Base-by-base conservation (phyloP, 768 basidiomycete species). In the Podaxis sp. region DNA sequence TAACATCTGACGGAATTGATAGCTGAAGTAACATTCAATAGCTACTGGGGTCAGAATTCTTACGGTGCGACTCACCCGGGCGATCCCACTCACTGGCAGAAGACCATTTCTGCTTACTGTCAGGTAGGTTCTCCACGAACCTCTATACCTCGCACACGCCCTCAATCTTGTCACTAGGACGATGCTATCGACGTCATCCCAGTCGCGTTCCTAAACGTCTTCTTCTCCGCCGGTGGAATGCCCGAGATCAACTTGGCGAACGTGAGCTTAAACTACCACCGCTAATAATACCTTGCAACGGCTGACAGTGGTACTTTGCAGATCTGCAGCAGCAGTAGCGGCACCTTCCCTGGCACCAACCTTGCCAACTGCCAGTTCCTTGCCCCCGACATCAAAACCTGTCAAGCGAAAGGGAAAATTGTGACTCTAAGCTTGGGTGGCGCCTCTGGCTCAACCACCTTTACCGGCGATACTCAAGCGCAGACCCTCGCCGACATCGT, bases 201-300 rank as follows among this genome's bases (percentile, higher is more conserved):
- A 0, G 62, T 89, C 50, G 87, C 87, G 1, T 89, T 88, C 71
- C 64, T 90, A 28, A 74, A 83, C 65, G 78, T 82, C 53, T 88
- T 86, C 75, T 88, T 84, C 72, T 82, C 81, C n/a, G 75, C 78
- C 7, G 88, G 84, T 4, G 82, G 82, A 58, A 68, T 82, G 8
- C 88, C 88, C 2, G 80, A 82, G 7, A 77, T 90, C 63, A 77
- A 90, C 72, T 69, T 90, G 40, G 79, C 87, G 41, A 88, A 87
- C 68, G 87, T 84, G 60, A 66, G 66, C 30, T 4, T 24, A 11
- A 10, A 20, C 20, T 15, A 20, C 20, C 38, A 15, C 30, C n/a
- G 17, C 4, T n/a, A 28, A 26, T 49, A 17, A 12, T n/a, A 41
- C 33, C 10, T 33, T 10, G 20, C 33, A 37, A 37, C 44, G 7